Percentiles rank a stretch among this genome's conserved stretches.
Evolutionary conservation across 2,329 filamentous ascomycete species (phyloP).

Genomic region (Clonostachys rosea): DNA sequence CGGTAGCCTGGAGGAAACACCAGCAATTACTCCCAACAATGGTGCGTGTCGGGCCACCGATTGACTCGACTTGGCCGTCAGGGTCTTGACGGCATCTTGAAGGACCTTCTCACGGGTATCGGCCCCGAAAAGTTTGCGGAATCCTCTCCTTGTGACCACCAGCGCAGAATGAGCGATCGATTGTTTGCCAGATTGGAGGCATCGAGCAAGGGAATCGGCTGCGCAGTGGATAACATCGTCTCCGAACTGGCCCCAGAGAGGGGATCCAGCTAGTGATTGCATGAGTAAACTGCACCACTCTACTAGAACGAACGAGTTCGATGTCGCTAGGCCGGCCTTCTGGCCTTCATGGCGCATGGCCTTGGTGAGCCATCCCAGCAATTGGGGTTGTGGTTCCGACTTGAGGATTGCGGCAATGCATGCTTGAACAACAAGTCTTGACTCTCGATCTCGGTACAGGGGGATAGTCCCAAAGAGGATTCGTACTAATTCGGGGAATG

Average conservation of each 20-base stretch:
- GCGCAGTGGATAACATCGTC: slow-evolving; percentile 62
- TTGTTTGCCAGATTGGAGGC: slow-evolving; percentile 59
- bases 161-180: slow-evolving; percentile 70
- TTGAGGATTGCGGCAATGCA: slow-evolving; percentile 69
- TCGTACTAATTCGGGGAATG: slow-evolving; percentile 54
- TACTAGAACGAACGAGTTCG: slow-evolving; percentile 80
- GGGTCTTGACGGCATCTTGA: slow-evolving; percentile 54
- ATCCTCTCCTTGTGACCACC: slow-evolving; percentile 71
- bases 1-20: slow-evolving; percentile 72
- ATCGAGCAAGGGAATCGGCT: slow-evolving; percentile 74
- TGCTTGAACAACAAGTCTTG: slow-evolving; percentile 75
- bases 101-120: slow-evolving; percentile 56
- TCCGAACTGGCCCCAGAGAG: slow-evolving; percentile 60
- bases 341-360: slow-evolving; percentile 67
- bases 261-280: slow-evolving; percentile 59
- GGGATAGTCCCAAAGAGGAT: slow-evolving; percentile 84
- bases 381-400: slow-evolving; percentile 44
- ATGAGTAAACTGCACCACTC: slow-evolving; percentile 86
- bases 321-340: slow-evolving; percentile 72
- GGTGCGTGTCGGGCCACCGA: slow-evolving; percentile 67
- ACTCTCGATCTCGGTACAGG: slow-evolving; percentile 80
- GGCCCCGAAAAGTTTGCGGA: slow-evolving; percentile 68
- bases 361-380: slow-evolving; percentile 60
- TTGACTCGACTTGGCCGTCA: slow-evolving; percentile 64
- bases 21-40: slow-evolving; percentile 80